These are phyloP conservation scores for Aspergillus eucalypticola DNA, from an alignment of 2,329 filamentous ascomycete genomes.

Conservation along the genomic window DNA sequence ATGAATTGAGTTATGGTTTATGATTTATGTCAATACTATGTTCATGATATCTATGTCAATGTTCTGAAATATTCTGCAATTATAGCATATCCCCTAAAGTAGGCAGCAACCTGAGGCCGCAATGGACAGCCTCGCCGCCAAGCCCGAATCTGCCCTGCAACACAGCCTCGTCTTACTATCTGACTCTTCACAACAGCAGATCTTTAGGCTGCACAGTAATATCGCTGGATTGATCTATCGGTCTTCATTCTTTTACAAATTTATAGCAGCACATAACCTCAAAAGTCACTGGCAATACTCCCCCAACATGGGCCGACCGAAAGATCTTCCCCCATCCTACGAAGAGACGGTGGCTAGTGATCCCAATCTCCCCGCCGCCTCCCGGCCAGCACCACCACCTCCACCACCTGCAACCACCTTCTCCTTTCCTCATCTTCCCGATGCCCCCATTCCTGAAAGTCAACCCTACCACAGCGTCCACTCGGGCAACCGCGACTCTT, in stretches of 20 bases:
- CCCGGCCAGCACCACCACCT: neutral
- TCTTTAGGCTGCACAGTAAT: neutral
- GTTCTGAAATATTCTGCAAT: no score
- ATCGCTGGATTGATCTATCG: no score
- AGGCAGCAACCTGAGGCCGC: neutral
- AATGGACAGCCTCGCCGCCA: neutral
- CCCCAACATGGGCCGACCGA: neutral
- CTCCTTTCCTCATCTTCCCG: no score
- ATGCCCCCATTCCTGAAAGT: constrained; percentile 6
- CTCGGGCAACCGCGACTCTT: neutral
- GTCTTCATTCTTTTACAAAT: no score
- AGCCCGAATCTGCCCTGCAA: neutral
- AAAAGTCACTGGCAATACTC: neutral
- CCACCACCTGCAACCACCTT: neutral
- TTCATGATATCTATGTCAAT: no score
- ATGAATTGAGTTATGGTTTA: no score
- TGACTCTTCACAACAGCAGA: neutral
- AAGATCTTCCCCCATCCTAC: constrained; percentile 2
- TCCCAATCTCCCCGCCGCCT: neutral
- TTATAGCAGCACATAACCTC: neutral
- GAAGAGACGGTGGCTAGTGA: constrained; percentile 1
- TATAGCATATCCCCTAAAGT: no score
- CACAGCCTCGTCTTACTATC: neutral
- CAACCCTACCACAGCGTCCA: constrained; percentile 11
- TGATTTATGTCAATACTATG: no score